phyloP scores from a whole-genome alignment of 140 eudicot species.

The Cichorium intybus region DNA sequence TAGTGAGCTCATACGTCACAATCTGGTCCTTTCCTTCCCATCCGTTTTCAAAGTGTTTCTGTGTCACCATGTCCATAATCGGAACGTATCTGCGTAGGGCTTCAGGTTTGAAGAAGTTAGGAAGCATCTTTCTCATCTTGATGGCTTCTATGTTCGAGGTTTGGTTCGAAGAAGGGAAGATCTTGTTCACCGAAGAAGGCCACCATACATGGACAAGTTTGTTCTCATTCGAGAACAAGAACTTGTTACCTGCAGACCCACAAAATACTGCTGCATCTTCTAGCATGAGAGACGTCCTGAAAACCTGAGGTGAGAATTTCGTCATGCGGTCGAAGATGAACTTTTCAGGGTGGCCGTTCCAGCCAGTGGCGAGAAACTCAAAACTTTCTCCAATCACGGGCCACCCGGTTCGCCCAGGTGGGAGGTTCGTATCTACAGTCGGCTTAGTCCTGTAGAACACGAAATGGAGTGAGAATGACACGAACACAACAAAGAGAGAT shows the following conservation, averaged over 20 bases:
- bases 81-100: conserved; percentile 22
- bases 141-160: conserved; percentile 20
- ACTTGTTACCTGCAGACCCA: conserved; percentile 44
- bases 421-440: conserved; percentile 7
- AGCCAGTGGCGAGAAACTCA: conserved; percentile 18
- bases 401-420: conserved; percentile 49
- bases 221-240: conserved; percentile 36
- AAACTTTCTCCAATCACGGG: conserved; percentile 43
- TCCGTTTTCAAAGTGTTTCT: conserved; percentile 21
- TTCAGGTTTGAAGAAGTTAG: conserved; percentile 22
- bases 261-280: conserved; percentile 41
- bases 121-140: conserved; percentile 25
- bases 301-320: conserved; percentile 33
- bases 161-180: conserved; percentile 19
- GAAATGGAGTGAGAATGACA: conserved; percentile 5
- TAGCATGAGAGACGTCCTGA: conserved; percentile 38
- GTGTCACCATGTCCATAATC: conserved; percentile 26
- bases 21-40: conserved; percentile 28
- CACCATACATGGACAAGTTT: conserved; percentile 14
- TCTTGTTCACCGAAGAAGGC: conserved; percentile 6
- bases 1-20: conserved; percentile 11
- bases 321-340: conserved; percentile 38
- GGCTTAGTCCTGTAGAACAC: conserved; percentile 1
- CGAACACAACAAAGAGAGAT: background rate
- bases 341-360: conserved; percentile 29